Evolutionary conservation across 805 yeast genomes (phyloP).

Genomic region (Zygosaccharomyces lentus): DNA sequence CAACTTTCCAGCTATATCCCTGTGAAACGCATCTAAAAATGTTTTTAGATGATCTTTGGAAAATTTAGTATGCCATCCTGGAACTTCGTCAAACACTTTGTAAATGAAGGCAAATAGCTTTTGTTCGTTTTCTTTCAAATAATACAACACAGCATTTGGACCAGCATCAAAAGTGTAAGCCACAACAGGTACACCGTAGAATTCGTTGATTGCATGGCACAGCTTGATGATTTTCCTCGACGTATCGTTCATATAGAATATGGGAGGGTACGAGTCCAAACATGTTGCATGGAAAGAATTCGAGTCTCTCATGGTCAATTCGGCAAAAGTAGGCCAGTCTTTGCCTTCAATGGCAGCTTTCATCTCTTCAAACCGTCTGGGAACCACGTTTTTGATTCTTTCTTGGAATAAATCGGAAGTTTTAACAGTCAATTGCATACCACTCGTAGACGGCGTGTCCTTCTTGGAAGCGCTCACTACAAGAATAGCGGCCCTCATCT

Average conservation of each 20-base stretch:
- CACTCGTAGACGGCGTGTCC: conserved; percentile 90
- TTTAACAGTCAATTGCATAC: conserved; percentile 92
- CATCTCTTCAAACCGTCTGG: conserved; percentile 80
- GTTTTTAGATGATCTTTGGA: conserved; percentile 26
- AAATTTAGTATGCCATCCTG: conserved; percentile 62
- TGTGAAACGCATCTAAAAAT: conserved; percentile 26
- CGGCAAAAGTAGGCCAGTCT: conserved; percentile 78
- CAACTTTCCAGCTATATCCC: conserved; percentile 31
- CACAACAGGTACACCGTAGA: conserved; percentile 56
- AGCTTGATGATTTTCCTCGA: conserved; percentile 77
- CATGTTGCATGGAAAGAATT: conserved; percentile 99
- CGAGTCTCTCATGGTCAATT: conserved; percentile 92
- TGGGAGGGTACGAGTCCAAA: conserved; percentile 92
- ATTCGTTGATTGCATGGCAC: conserved; percentile 70
- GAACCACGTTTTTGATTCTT: conserved; percentile 80
- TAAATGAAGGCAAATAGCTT: conserved; percentile 67
- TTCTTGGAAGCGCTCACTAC: conserved; percentile 92
- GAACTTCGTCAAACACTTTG: conserved; percentile 51
- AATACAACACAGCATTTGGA: conserved; percentile 96
- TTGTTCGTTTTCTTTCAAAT: conserved; percentile 69
- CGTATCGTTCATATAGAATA: conserved; percentile 87
- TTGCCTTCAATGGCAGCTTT: conserved; percentile 64
- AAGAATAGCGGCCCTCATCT: conserved; percentile 83
- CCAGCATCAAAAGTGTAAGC: conserved; percentile 99
- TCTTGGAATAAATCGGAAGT: conserved; percentile 83